Evolutionary conservation across 192 early-diverging fungal genomes (phyloP).

Genomic region (Mortierella antarctica): DNA sequence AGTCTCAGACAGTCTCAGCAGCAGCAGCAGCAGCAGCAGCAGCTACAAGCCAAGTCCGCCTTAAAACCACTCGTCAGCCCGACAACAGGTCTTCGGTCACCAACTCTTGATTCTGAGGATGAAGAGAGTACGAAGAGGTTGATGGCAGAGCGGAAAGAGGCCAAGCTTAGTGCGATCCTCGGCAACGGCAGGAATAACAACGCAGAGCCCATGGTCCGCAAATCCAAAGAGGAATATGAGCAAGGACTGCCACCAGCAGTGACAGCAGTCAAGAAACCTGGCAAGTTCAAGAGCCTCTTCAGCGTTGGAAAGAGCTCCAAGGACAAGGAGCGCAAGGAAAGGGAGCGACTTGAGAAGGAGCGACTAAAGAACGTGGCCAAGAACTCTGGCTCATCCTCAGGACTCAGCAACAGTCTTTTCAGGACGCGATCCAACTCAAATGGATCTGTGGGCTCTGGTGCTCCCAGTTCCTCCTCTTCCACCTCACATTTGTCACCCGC

Average conservation of each 20-base stretch:
- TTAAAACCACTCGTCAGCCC: constrained; percentile 16
- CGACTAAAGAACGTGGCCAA: constrained; percentile 23
- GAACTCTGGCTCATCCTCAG: not conserved
- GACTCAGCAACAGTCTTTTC: constrained; percentile 22
- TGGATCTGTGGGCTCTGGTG: constrained; percentile 29
- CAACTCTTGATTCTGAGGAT: constrained; percentile 30
- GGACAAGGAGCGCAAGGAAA: constrained; percentile 54
- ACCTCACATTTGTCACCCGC: constrained; percentile 1
- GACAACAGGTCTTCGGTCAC: constrained; percentile 11
- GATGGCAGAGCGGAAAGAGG: constrained; percentile 14
- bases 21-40: constrained; percentile 11
- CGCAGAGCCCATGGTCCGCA: constrained; percentile 1
- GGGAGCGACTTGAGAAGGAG: constrained; percentile 44
- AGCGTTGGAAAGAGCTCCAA: constrained; percentile 49
- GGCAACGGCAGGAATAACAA: constrained; percentile 10
- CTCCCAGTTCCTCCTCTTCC: not conserved
- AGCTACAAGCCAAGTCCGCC: not conserved
- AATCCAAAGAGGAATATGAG: constrained; percentile 36
- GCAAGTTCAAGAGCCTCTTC: constrained; percentile 55
- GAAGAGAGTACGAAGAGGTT: constrained; percentile 18
- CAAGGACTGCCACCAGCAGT: constrained; percentile 18
- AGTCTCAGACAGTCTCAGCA: constrained; percentile 2
- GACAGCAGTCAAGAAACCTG: constrained; percentile 34
- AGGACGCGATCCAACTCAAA: constrained; percentile 50
- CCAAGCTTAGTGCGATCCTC: constrained; percentile 30